Evolutionary conservation across 2,329 filamentous ascomycete genomes (phyloP).

Genomic region (Aspergillus jensenii): DNA sequence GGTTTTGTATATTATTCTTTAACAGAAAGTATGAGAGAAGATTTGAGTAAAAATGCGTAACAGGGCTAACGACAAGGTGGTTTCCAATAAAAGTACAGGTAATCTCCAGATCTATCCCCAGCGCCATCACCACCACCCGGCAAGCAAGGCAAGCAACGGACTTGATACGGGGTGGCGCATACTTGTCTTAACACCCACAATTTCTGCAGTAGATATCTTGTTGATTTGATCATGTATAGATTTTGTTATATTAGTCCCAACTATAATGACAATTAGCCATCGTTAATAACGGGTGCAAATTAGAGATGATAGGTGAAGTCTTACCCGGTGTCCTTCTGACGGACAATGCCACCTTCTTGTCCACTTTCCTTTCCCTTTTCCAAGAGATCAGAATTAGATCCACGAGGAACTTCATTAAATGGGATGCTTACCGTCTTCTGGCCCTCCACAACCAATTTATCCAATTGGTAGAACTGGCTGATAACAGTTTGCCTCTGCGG

Average conservation of each 20-base stretch:
- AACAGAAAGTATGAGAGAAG: constrained; percentile 5
- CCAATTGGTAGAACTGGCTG: constrained; percentile 91
- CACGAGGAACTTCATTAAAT: neutral
- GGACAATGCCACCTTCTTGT: constrained; percentile 63
- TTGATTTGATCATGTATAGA: neutral
- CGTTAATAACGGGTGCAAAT: neutral
- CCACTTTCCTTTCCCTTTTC: constrained; percentile 53
- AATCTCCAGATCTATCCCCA: constrained; percentile 13
- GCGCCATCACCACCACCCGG: constrained; percentile 2
- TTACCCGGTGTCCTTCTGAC: constrained; percentile 79
- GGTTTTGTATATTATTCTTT: neutral
- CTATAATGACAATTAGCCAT: constrained; percentile 18
- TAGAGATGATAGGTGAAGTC: constrained; percentile 10
- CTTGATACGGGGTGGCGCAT: neutral
- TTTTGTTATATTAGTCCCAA: constrained; percentile 27
- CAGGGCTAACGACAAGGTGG: constrained; percentile 16
- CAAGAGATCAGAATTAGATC: neutral
- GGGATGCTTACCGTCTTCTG: constrained; percentile 66
- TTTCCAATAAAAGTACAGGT: constrained; percentile 23
- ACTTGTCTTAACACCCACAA: neutral
- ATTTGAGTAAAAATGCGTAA: constrained; percentile 5
- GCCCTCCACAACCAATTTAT: constrained; percentile 88
- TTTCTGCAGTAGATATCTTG: neutral
- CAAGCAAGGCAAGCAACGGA: neutral
- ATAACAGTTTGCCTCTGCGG: constrained; percentile 87